Conservation (phyloP, 352 stramenopile species). For the Phytopythium vexans region DNA sequence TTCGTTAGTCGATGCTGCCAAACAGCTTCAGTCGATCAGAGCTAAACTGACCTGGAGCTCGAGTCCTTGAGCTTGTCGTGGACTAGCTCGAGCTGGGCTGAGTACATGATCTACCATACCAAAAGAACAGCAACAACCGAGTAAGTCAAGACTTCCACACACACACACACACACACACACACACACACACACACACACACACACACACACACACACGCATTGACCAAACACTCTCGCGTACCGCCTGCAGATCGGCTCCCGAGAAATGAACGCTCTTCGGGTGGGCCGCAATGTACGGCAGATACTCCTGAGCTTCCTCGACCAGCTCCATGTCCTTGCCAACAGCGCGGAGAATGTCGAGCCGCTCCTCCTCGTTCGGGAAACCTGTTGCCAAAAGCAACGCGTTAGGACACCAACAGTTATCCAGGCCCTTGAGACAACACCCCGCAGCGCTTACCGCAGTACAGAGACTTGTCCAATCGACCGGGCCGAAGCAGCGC, state of each 20-base stretch:
- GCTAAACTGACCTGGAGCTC: slow-evolving; percentile 42
- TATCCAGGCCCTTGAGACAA: not conserved
- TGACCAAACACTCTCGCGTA: slow-evolving; percentile 20
- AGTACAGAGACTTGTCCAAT: slow-evolving; percentile 94
- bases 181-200: not conserved
- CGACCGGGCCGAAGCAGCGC: slow-evolving; percentile 92
- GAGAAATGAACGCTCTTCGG: slow-evolving; percentile 85
- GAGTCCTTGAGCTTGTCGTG: slow-evolving; percentile 83
- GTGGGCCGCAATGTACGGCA: slow-evolving; percentile 66
- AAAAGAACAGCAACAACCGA: too few species aligned
- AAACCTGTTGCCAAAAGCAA: slow-evolving; percentile 51
- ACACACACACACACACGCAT: not conserved
- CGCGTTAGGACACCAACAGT: not conserved
- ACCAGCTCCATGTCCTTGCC: slow-evolving; percentile 76
- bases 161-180: not conserved
- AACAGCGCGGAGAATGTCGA: slow-evolving; percentile 78
- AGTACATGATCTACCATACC: slow-evolving; percentile 80
- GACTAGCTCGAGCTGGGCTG: slow-evolving; percentile 92
- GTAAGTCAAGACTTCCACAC: not conserved
- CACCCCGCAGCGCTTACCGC: slow-evolving; percentile 28
- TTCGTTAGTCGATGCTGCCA: not conserved
- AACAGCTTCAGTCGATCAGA: not conserved
- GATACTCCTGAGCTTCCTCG: slow-evolving; percentile 59
- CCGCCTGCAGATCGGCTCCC: slow-evolving; percentile 91
- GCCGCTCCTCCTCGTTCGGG: slow-evolving; percentile 70